Base-by-base conservation (phyloP, 2,329 filamentous ascomycete genomes). In the Onygenales sp. region DNA sequence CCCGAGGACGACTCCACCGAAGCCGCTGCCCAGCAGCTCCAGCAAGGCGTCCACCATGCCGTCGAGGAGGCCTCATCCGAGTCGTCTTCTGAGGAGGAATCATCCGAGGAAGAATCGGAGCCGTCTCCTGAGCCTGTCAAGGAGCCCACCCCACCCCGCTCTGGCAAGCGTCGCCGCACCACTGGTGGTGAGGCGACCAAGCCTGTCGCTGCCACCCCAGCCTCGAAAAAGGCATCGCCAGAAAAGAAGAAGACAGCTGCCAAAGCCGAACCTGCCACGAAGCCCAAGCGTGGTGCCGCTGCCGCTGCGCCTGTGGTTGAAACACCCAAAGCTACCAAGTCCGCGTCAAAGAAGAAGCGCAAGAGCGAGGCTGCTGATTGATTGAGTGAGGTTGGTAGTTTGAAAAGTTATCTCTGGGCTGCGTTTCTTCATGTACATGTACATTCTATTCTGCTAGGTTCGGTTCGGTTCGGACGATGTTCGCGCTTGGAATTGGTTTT, bases 301-400 rank as follows among this genome's bases (percentile, higher is more conserved):
- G 56, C 60, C 40, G 54, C 53, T 6, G 54, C 62, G 31, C 54
- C 62, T 11, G 59, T 59, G 10, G 62, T 62, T 46, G 62, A 65
- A 46, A 68, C 69, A 49, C 55, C 64, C 11, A 62, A 65, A 43
- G 60, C 57, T 4, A 59, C 61, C 2, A 67, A 70, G 14, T 71
- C 69, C 61, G 67, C 67, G 58, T 62, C 60, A 39, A 68, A 66
- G 60, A 77, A 76, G 67, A 77, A 76, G 71, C 68, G 70, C 58
- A 75, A 74, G 70, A 74, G 72, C 59, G 71, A 74, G 56, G 66
- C 58, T 37, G 60, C 44, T 37, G 33, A 56, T 34, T 31, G 58
- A 39, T 37, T 21, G 13, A 63, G 11, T 62, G 64, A 52, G 51
- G 47, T 52, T 37, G 56, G 33, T 59, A 42, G 42, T 53, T 42